These are phyloP conservation scores for Gossypium bickii DNA, from an alignment of 345 rosid species.

Conservation along the genomic window DNA sequence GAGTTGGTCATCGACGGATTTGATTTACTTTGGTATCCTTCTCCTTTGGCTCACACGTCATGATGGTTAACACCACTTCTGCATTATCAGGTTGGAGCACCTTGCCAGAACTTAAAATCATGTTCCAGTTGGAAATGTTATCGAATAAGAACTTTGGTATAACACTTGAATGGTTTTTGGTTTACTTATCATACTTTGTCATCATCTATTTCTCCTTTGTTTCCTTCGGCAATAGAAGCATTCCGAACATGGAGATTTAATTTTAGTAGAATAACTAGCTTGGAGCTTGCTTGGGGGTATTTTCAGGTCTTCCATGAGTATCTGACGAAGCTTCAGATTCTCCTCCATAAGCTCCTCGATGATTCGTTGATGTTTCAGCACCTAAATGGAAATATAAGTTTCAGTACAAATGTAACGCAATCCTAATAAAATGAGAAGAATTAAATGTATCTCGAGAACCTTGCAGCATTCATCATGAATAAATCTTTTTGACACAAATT, in stretches of 20 bases:
- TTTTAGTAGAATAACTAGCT: constrained; percentile 33
- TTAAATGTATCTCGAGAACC: background rate
- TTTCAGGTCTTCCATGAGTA: constrained; percentile 76
- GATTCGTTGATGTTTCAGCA: constrained; percentile 74
- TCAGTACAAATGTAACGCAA: background rate
- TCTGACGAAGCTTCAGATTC: constrained; percentile 66
- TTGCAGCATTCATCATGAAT: background rate
- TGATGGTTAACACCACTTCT: background rate
- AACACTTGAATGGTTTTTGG: constrained; percentile 2
- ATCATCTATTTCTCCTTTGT: constrained; percentile 55
- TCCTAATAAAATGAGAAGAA: constrained; percentile 5
- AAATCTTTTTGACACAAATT: background rate
- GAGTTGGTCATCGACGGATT: background rate
- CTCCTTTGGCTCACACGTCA: background rate
- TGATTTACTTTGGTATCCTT: background rate
- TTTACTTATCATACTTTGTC: background rate
- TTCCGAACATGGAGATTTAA: constrained; percentile 47
- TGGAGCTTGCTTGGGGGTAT: constrained; percentile 63
- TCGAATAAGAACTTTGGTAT: background rate
- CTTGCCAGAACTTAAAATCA: background rate
- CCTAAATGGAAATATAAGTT: constrained; percentile 28
- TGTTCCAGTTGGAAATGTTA: background rate
- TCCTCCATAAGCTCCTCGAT: constrained; percentile 76
- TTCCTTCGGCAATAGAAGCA: constrained; percentile 92
- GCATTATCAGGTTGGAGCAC: background rate